Base-by-base conservation (phyloP, 2,329 filamentous ascomycete species). In the Diaporthe eres region DNA sequence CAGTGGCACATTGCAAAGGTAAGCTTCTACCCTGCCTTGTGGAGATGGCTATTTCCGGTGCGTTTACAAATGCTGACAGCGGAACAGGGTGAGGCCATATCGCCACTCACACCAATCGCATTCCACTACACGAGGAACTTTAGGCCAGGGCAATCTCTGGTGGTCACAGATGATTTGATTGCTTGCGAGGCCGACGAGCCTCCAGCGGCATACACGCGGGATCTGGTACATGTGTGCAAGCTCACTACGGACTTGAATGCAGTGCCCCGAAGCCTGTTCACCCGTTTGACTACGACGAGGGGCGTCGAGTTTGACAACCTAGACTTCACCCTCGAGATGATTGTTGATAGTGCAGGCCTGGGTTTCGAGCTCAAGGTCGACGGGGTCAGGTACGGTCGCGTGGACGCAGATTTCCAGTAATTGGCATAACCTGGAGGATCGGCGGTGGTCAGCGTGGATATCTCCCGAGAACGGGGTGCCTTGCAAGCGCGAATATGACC, bases 51-150 rank as follows among this genome's bases (percentile, higher is more conserved):
- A 12, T n/a, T n/a, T 19, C 8, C 28, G 44, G 19, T 13, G 49
- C 9, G 31, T 51, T 47, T 31, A 42, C 25, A 63, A 49, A 68
- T 9, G 42, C 71, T 61, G 42, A 75, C 67, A n/a, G 22, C 28
- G 13, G 42, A 51, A 7, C 77, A 94, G 92, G 94, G 93, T 75
- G 93, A 95, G 79, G 90, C 93, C 51, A 90, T 96, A 51, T 95
- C 93, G 10, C 92, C 94, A n/a, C 86, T 91, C 0, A 88, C 90
- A 1, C 94, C 94, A 0, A 93, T 96, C 75, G 93, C 93, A 2
- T 96, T 96, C 84, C 94, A 96, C 86, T 96, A 96, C 85, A 96
- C 94, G 4, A 92, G 94, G 77, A 96, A 96, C 83, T 96, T 96
- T 85, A 91, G 94, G 1, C 93, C 94, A 0, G 92, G 93, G 0